Conservation (phyloP, 2,329 filamentous ascomycete species). For the Diaporthe destruens region DNA sequence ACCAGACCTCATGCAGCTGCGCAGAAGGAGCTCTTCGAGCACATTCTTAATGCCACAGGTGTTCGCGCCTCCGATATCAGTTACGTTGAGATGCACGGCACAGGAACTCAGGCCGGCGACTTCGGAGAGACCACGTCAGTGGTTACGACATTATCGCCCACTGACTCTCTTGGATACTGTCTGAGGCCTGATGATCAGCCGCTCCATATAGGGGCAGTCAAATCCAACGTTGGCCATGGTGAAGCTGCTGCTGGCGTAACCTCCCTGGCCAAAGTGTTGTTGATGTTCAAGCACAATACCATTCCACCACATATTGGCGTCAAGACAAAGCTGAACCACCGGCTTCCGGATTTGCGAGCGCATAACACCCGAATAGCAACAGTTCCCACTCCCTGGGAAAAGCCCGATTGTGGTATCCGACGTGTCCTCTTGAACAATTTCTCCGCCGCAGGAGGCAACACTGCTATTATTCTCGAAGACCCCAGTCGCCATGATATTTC, state of each 20-base stretch:
- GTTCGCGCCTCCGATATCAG: conserved; percentile 67
- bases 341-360: conserved; percentile 3
- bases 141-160: conserved; percentile 45
- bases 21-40: conserved; percentile 61
- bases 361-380: conserved; percentile 40
- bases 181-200: conserved; percentile 51
- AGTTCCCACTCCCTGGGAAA: conserved; percentile 70
- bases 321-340: conserved; percentile 54
- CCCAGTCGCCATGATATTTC: conserved; percentile 55
- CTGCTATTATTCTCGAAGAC: conserved; percentile 75
- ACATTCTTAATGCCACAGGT: conserved; percentile 57
- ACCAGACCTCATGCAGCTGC: conserved; percentile 56
- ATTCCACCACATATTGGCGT: conserved; percentile 66
- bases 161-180: conserved; percentile 51
- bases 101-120: conserved; percentile 79
- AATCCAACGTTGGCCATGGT: conserved; percentile 63
- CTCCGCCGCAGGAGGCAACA: conserved; percentile 78
- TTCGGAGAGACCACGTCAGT: conserved; percentile 74
- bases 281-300: conserved; percentile 60
- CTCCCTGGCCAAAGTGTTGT: conserved; percentile 60
- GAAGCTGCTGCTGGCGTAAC: conserved; percentile 58
- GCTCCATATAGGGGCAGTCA: conserved; percentile 55
- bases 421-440: conserved; percentile 75
- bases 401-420: conserved; percentile 52
- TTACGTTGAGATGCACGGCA: conserved; percentile 79